These are phyloP conservation scores for Pisolithus tinctorius DNA, from an alignment of 768 basidiomycete species.

Conservation along the genomic window DNA sequence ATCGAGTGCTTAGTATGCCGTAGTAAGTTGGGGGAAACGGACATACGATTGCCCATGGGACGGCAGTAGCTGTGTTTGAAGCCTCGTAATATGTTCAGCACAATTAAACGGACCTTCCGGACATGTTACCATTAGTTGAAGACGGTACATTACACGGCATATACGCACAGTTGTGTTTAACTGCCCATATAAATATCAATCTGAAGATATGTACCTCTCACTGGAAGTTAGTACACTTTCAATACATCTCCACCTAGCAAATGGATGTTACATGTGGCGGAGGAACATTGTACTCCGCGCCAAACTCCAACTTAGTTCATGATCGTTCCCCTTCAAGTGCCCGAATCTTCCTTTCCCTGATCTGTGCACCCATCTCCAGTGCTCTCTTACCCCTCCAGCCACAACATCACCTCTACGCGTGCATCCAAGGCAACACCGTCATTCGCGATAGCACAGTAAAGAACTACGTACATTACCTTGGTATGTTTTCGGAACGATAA, in stretches of 20 bases:
- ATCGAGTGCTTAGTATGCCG: conserved; percentile 1
- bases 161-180: too few relatives aligned
- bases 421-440: conserved; percentile 5
- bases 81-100: conserved; percentile 49
- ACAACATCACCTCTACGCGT: conserved; percentile 72
- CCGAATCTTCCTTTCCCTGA: conserved; percentile 31
- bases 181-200: too few relatives aligned
- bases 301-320: not conserved
- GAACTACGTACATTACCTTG: conserved; percentile 36
- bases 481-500: conserved; percentile 65
- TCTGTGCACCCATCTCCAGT: conserved; percentile 62
- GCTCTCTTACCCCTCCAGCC: conserved; percentile 75
- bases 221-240: too few relatives aligned
- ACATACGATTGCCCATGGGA: conserved; percentile 58
- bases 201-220: too few relatives aligned
- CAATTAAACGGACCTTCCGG: conserved; percentile 39
- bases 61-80: conserved; percentile 48
- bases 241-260: too few relatives aligned
- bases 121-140: not conserved
- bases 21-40: conserved; percentile 1
- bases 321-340: not conserved
- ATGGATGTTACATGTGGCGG: too few relatives aligned
- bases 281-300: not conserved
- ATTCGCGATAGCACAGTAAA: not conserved
- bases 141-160: not conserved